A percentile compares a stretch with the other conserved stretches of the same genome.
These are phyloP conservation scores for Prosopis cineraria DNA, from an alignment of 306 rosid genomes.

Conservation along the genomic window DNA sequence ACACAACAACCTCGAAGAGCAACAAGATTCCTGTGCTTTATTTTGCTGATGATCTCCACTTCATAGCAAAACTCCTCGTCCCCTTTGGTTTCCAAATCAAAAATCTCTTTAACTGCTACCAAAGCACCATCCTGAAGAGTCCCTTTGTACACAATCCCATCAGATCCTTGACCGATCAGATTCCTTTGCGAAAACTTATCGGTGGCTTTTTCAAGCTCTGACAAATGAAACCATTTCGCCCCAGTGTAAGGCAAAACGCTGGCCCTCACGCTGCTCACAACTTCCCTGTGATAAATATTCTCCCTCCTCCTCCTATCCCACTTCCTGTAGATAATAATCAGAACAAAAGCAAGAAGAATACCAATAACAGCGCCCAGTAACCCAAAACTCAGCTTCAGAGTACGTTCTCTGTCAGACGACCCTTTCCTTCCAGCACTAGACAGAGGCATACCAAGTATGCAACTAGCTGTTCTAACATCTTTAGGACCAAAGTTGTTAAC, in stretches of 20 bases:
- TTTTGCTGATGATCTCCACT: slow-evolving; percentile 78
- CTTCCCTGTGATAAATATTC: slow-evolving; percentile 40
- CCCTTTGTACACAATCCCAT: slow-evolving; percentile 83
- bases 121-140: slow-evolving; percentile 58
- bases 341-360: slow-evolving; percentile 36
- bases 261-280: slow-evolving; percentile 52
- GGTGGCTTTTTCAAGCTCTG: slow-evolving; percentile 76
- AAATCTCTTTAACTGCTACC: slow-evolving; percentile 66
- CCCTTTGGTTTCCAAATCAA: slow-evolving; percentile 61
- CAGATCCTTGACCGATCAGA: slow-evolving; percentile 71
- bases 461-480: slow-evolving; percentile 51
- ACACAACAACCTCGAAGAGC: slow-evolving; percentile 80
- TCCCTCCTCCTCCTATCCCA: slow-evolving; percentile 46
- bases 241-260: slow-evolving; percentile 62
- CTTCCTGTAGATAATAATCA: slow-evolving; percentile 45
- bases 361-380: slow-evolving; percentile 54
- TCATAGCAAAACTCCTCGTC: slow-evolving; percentile 82
- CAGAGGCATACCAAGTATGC: slow-evolving; percentile 60
- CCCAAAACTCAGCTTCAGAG: slow-evolving; percentile 49
- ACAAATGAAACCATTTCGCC: slow-evolving; percentile 64
- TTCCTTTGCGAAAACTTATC: slow-evolving; percentile 62
- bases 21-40: slow-evolving; percentile 76
- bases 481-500: slow-evolving; percentile 65
- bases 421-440: slow-evolving; percentile 33
- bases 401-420: slow-evolving; percentile 21